Base-by-base conservation (phyloP, 371 early-diverging fungal species). In the Mucor mucedo region DNA sequence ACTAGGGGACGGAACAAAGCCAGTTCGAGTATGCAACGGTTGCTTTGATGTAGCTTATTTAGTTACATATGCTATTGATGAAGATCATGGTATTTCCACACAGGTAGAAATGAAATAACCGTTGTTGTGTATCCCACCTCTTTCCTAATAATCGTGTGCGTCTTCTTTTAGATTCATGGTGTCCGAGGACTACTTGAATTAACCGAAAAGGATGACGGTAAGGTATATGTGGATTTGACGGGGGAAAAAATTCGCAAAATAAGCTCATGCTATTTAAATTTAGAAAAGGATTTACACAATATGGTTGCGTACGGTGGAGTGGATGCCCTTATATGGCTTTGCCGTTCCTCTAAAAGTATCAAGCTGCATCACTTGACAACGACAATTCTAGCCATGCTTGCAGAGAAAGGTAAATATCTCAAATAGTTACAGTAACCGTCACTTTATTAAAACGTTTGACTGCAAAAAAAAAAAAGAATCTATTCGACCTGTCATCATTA, bases 31-130 rank as follows among this genome's bases (percentile, higher is more conserved):
- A 8, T 88, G 88, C 60, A 84, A 79, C 52, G 75, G 78, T 33
- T 88, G 88, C 62, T 84, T 88, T 55, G 85, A 85, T 58, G 82
- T 88, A 28, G 85, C 87, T 0, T 88, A 86, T 59, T 66, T 86
- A 14, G 84, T 88, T 1, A 84, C 87, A 13, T 86, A 88, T 71
- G 77, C 79, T 30, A 76, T 85, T 60, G 84, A 84, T 47, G 86
- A 85, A 63, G 88, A 86, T 21, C 83, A 85, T 57, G 85, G 87
- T 3, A 55, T 78, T 38, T 79, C 84, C 3, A 86, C 85, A 8
- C 87, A 86, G 74, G 88, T 88, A 74, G 50, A 21, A 8, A 21
- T n/a, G 21, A 21, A 6, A 16, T 47, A 21, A 2, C 6, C n/a
- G 9, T 21, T 47, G 8, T 47, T 21, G 5, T 47, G 44, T 21